Base-by-base conservation (phyloP, 805 yeast species). In the Metschnikowia rubicola region DNA sequence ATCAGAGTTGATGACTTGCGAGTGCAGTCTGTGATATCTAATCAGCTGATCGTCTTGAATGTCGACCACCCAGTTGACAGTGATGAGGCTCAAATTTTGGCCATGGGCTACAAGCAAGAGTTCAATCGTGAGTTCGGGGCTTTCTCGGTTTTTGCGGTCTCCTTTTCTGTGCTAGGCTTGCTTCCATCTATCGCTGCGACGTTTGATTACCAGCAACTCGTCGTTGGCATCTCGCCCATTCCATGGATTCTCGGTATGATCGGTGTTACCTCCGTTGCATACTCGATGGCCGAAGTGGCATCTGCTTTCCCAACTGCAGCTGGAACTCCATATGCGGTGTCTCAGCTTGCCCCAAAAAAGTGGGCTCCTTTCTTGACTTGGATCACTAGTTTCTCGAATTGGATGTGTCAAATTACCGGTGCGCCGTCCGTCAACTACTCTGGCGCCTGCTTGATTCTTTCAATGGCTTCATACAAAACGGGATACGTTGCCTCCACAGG, bases 291-390 rank as follows among this genome's bases (percentile, higher is more conserved):
- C 0, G 88, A 84, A 59, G 70, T 83, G 30, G 77, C 85, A 10
- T 73, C 80, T 26, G 81, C 86, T 6, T 79, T 79, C 66, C 89
- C 89, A 35, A 82, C 86, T 8, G 72, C 84, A 10, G 79, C 86
- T 28, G 88, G 88, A 39, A 74, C 85, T 8, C 86, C 85, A 41
- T 84, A 83, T 55, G 86, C 88, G 49, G 83, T 83, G 2, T 74
- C 80, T 2, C 80, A 80, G 56, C 65, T 82, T 52, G 77, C 86
- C 3, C 86, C 87, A 11, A 77, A 76, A 19, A 70, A 68, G 53
- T 66, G 58, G 62, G 76, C 76, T 13, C 78, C 85, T 0, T 62
- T 79, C 21, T 66, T 79, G 42, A 78, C 87, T 6, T 82, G 86
- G 86, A 58, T 75, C 41, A 79, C 81, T 8, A 82, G 86, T 47